Percentiles rank a stretch among this genome's conserved stretches.
These are phyloP conservation scores for Ploettnerulaceae sp. DNA, from an alignment of 2,329 filamentous ascomycete species.

Conservation along the genomic window DNA sequence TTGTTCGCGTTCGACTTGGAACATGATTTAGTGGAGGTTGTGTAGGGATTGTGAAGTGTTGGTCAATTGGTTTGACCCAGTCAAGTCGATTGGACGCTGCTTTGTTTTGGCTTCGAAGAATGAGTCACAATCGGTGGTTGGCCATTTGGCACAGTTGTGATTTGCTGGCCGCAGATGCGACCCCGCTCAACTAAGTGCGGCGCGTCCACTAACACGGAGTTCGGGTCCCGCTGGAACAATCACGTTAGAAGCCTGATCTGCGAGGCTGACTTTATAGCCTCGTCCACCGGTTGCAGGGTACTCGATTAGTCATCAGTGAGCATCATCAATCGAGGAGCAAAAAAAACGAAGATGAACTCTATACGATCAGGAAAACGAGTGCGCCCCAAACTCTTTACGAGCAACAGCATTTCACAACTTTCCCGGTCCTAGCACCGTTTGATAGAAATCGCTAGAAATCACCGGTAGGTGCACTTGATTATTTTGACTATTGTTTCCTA, in stretches of 20 bases:
- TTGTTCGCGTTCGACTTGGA: conserved; percentile 16
- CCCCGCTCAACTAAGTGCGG: too few relatives aligned
- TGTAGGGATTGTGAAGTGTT: conserved; percentile 11
- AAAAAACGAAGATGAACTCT: neutral
- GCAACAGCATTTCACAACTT: neutral
- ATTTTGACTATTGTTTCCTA: conserved; percentile 14
- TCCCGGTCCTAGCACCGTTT: neutral
- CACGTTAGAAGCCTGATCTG: neutral
- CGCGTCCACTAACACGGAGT: neutral
- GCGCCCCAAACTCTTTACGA: neutral
- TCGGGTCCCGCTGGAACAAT: too few relatives aligned
- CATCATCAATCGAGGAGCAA: neutral
- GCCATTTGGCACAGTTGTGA: neutral
- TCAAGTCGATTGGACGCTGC: too few relatives aligned
- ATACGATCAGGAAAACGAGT: neutral
- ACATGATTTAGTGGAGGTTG: conserved; percentile 11
- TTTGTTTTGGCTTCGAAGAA: too few relatives aligned
- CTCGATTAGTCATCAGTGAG: too few relatives aligned
- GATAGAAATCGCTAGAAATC: conserved; percentile 1
- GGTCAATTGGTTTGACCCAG: too few relatives aligned
- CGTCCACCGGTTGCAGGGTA: too few relatives aligned
- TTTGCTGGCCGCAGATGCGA: neutral
- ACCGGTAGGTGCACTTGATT: conserved; percentile 6
- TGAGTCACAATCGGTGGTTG: neutral
- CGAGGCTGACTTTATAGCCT: neutral